Evolutionary conservation across 2,329 filamentous ascomycete genomes (phyloP).

Genomic region (Aspergillus tanneri): DNA sequence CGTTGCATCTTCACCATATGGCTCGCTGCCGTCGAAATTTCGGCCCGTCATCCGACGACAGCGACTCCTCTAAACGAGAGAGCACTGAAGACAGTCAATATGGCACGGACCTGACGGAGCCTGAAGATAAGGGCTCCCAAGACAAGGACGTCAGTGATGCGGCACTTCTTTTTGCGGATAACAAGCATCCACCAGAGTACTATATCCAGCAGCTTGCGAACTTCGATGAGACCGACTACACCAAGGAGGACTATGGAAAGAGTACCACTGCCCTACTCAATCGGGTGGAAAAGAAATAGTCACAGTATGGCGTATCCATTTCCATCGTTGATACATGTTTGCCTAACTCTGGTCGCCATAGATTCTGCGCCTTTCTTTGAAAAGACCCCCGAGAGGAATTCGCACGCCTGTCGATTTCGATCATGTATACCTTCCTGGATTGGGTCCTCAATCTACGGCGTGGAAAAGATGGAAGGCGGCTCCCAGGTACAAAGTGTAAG

Average conservation of each 20-base stretch:
- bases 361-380: constrained; percentile 17
- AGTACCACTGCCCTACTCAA: constrained; percentile 18
- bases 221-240: constrained; percentile 21
- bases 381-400: constrained; percentile 21
- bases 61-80: constrained; percentile 12
- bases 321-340: constrained; percentile 4
- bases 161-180: constrained; percentile 19
- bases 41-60: constrained; percentile 10
- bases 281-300: constrained; percentile 16
- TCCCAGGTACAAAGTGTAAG: constrained; percentile 18
- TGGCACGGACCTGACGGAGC: constrained; percentile 18
- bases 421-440: constrained; percentile 22
- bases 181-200: constrained; percentile 19
- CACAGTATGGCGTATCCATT: constrained; percentile 11
- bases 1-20: constrained; percentile 2
- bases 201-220: constrained; percentile 19
- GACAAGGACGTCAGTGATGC: constrained; percentile 12
- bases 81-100: constrained; percentile 12
- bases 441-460: constrained; percentile 19
- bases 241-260: constrained; percentile 19
- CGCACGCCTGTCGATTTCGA: constrained; percentile 14
- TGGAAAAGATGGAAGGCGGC: constrained; percentile 19
- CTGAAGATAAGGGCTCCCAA: constrained; percentile 13
- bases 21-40: not conserved
- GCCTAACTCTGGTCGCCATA: constrained; percentile 1